phyloP scores from a whole-genome alignment of 495 filamentous ascomycete genomes.

The Haplographium delicatum region DNA sequence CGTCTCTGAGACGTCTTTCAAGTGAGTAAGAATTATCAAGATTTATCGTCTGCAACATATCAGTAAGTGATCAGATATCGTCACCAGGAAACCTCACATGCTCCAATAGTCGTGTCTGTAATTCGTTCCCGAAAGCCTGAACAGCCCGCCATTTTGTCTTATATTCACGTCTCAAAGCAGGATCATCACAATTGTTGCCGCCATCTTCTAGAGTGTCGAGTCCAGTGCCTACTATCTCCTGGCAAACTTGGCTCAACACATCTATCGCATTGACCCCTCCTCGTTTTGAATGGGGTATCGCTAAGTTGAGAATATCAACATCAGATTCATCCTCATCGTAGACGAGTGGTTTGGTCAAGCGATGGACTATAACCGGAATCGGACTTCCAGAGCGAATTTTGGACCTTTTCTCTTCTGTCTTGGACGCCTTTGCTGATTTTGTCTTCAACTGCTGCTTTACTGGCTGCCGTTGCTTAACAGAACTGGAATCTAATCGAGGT shows the following conservation, averaged over 20 bases:
- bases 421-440: neutral
- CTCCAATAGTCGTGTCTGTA: constrained; percentile 58
- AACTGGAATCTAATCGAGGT: constrained; percentile 1
- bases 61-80: neutral
- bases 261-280: constrained; percentile 65
- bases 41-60: constrained; percentile 40
- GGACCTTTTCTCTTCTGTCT: neutral
- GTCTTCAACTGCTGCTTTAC: no score
- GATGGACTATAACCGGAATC: constrained; percentile 25
- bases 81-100: constrained; percentile 41
- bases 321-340: constrained; percentile 30
- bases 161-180: constrained; percentile 43
- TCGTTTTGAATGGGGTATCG: constrained; percentile 49
- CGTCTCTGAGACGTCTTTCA: constrained; percentile 53
- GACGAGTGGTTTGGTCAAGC: constrained; percentile 13
- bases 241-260: constrained; percentile 63
- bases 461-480: constrained; percentile 20
- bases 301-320: constrained; percentile 37
- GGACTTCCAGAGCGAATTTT: constrained; percentile 14
- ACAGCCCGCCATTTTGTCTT: constrained; percentile 58
- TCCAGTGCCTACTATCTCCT: constrained; percentile 55
- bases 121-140: constrained; percentile 62
- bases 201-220: constrained; percentile 40
- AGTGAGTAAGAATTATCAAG: constrained; percentile 63
- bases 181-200: constrained; percentile 32